Evolutionary conservation across 169 alveolate species (phyloP), one percentile per base, ranked within the genome.

Genomic region (Cryptosporidium tyzzeri): DNA sequence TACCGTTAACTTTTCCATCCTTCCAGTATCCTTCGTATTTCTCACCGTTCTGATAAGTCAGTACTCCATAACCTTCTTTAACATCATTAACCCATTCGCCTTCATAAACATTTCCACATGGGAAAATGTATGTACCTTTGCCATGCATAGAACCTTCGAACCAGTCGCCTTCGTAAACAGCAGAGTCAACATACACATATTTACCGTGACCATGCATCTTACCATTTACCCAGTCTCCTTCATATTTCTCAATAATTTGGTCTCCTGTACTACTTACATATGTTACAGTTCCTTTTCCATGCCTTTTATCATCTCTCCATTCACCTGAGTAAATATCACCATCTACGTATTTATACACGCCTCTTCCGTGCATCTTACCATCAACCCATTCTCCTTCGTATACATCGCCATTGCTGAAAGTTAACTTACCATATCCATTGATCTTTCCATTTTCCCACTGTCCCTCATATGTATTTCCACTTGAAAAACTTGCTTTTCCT

Each of bases 121-220:
- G 97, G 74, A 94, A 96, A 55, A 93, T 93, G 84, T 96, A 95
- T 62, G 91, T 94, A 71, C 99, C 99, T 84, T 94, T 96, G 45
- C 98, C 98, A 85, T 94, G 98, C 98, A 95, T 95, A 85, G 96
- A 95, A 59, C 98, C 99, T 73, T 96, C 97, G 41, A 89, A 92
- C 99, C 99, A 98, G 73, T 97, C 97, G 6, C 99, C 99, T 85
- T 96, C 98, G 93, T 97, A 98, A 26, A 95, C 93, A 35, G 98
- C 98, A 4, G 98, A 98, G 85, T 96, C 98, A 67, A 96, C 95
- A 91, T 95, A 97, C 71, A 92, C 92, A 94, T 97, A 97, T 33
- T 94, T 93, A 3, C 98, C 99, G 80, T 92, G 94, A 45, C 99
- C 99, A 91, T 97, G 97, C 98, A 96, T 97, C 85, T 94, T 94